phyloP scores from a whole-genome alignment of 1,139 yeast genomes.

The Yamadazyma blattariae region DNA sequence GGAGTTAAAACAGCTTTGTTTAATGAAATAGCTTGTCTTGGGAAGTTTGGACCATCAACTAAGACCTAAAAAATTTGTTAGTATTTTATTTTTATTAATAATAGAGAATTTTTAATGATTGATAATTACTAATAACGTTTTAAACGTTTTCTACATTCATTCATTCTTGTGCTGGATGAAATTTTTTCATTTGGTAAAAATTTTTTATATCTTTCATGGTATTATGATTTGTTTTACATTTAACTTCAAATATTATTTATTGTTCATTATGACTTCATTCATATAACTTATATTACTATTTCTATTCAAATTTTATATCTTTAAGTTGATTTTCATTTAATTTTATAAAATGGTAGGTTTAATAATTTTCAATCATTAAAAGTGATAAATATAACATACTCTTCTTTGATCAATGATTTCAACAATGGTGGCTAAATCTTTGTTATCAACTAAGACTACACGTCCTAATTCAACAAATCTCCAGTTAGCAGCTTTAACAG shows the following conservation, averaged over 20 bases:
- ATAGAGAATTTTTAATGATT: too few relatives aligned
- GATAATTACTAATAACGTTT: too few relatives aligned
- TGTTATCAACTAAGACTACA: slow-evolving; percentile 88
- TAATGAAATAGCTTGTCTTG: slow-evolving; percentile 89
- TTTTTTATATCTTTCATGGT: too few relatives aligned
- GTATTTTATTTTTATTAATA: slow-evolving; percentile 18
- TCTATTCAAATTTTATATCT: too few relatives aligned
- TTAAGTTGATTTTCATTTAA: too few relatives aligned
- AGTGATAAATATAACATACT: slow-evolving; percentile 76
- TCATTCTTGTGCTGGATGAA: too few relatives aligned
- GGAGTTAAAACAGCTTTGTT: slow-evolving; percentile 86
- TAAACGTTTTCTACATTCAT: too few relatives aligned
- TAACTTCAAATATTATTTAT: too few relatives aligned
- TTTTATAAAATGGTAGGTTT: neutral
- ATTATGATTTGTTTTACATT: too few relatives aligned
- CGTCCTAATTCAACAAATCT: slow-evolving; percentile 99
- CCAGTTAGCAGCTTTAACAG: slow-evolving; percentile 97
- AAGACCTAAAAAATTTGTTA: slow-evolving; percentile 59
- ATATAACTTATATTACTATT: too few relatives aligned
- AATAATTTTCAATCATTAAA: neutral
- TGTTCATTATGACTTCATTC: too few relatives aligned
- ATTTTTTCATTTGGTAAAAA: too few relatives aligned
- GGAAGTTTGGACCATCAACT: slow-evolving; percentile 94
- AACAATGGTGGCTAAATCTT: slow-evolving; percentile 86
- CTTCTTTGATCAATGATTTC: slow-evolving; percentile 99